Base-by-base conservation (phyloP, 306 rosid genomes). In the Aeschynomene evenia region DNA sequence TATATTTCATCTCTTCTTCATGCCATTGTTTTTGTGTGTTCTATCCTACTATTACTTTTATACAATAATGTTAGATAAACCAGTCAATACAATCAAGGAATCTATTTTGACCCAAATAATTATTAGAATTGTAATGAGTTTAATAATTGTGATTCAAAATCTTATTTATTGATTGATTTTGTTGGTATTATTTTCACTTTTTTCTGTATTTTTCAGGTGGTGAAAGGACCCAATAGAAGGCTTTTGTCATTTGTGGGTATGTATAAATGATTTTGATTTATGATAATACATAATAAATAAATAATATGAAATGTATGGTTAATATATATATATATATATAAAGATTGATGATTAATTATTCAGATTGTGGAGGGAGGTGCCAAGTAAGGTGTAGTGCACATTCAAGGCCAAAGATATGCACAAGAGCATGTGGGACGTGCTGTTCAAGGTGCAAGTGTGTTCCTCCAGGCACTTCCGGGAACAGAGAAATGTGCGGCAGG, bases 391-490 rank as follows among this genome's bases (percentile, higher is more conserved):
- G 82, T 74, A 63, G 9, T 5, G 71, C 6, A 42, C 83, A 82
- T 28, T 74, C 83, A 12, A 78, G 86, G 75, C 77, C 73, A 45
- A 82, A 82, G 12, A 22, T 78, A 1, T 82, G 86, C 15, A 4
- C 0, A 0, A 74, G 86, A 58, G 86, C 83, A 5, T 82, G 86
- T 42, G 80, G 67, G 1, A 74, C 85, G 65, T 82, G 85, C 7
- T 82, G 85, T 58, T 22, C n/a, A 24, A 73, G 85, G 73, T 82
- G 85, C 83, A 77, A 64, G 53, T 82, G 85, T 77, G 85, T 78
- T 57, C 85, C 85, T 50, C 82, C 85, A 3, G 83, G 85, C 42
- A 73, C 85, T 24, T 78, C 19, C 4, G 85, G 85, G 0, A 74
- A 82, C 58, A 82, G 83, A 74, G 68, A 77, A 15, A n/a, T 69